phyloP scores from a whole-genome alignment of 2,329 filamentous ascomycete genomes.

The Xylaria polymorpha region DNA sequence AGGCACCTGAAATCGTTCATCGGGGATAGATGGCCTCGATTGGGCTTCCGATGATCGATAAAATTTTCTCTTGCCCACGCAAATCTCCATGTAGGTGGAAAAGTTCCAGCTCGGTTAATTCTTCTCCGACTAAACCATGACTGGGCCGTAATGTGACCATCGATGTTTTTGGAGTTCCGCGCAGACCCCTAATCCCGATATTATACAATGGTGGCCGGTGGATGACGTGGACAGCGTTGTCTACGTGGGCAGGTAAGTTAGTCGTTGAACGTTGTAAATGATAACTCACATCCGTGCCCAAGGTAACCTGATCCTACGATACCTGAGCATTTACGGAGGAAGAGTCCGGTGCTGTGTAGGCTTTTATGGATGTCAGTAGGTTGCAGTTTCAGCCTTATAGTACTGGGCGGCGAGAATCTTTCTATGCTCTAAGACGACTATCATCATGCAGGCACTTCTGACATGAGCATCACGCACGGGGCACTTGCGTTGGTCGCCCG shows the following conservation, averaged over 20 bases:
- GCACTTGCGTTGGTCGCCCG: slow-evolving; percentile 34
- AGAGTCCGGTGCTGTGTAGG: slow-evolving; percentile 1
- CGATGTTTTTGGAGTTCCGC: background rate
- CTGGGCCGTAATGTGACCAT: slow-evolving; percentile 8
- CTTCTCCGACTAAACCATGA: slow-evolving; percentile 6
- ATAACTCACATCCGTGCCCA: slow-evolving; percentile 38
- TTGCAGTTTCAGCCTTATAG: slow-evolving; percentile 35
- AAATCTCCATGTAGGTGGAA: slow-evolving; percentile 14
- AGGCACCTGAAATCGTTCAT: slow-evolving; percentile 1
- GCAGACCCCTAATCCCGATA: slow-evolving; percentile 5
- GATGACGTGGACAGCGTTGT: slow-evolving; percentile 37
- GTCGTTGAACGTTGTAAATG: slow-evolving; percentile 25
- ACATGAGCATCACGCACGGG: slow-evolving; percentile 37
- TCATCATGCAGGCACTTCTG: slow-evolving; percentile 38
- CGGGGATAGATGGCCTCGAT: slow-evolving; percentile 1
- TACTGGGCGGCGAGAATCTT: slow-evolving; percentile 16
- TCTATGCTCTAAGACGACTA: slow-evolving; percentile 29
- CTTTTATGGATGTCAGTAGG: background rate
- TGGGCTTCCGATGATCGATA: slow-evolving; percentile 5
- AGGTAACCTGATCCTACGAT: slow-evolving; percentile 28
- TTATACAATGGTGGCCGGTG: slow-evolving; percentile 3
- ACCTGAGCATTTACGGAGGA: background rate
- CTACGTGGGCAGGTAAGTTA: slow-evolving; percentile 19
- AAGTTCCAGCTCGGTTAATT: slow-evolving; percentile 12
- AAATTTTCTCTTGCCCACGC: slow-evolving; percentile 7